Percentiles rank a stretch among this genome's conserved stretches.
Evolutionary conservation across 768 basidiomycete genomes (phyloP).

Genomic region (Fomitopsis pulvina): DNA sequence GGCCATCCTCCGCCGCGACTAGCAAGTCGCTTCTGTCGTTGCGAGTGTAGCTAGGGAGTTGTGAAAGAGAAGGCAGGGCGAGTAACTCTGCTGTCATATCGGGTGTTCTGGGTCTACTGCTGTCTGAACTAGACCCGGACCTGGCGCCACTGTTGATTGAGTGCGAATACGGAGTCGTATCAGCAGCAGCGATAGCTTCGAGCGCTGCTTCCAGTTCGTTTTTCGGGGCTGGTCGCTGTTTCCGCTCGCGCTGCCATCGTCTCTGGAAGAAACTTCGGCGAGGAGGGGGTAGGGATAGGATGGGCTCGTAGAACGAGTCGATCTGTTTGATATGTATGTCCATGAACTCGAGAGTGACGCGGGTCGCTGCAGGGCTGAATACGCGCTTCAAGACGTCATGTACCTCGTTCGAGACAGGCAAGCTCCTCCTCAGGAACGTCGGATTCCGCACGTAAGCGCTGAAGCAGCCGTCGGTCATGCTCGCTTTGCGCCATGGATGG

Average conservation of each 20-base stretch:
- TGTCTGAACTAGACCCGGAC: neutral
- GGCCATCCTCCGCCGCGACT: neutral
- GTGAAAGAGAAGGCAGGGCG: neutral
- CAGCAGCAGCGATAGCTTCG: neutral
- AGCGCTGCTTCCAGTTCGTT: too few species aligned
- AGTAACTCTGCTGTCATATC: neutral
- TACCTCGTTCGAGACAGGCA: conserved; percentile 43
- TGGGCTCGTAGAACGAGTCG: conserved; percentile 19
- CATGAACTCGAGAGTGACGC: conserved; percentile 57
- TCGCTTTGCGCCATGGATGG: conserved; percentile 47
- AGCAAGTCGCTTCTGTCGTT: neutral
- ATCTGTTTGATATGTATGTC: conserved; percentile 26
- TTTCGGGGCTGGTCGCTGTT: neutral
- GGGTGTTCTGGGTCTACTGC: neutral
- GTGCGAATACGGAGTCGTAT: neutral
- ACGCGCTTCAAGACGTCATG: conserved; percentile 45
- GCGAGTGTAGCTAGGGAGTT: neutral
- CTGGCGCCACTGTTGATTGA: neutral
- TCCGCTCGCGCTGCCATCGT: neutral
- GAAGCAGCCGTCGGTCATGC: conserved; percentile 42
- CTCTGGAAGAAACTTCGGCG: neutral
- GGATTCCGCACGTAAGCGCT: conserved; percentile 36
- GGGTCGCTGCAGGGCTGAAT: conserved; percentile 61
- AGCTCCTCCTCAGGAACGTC: conserved; percentile 47
- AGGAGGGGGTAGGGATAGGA: neutral